Evolutionary conservation across 139 green algal genomes (phyloP).

Genomic region (Chlamydomonas urium): DNA sequence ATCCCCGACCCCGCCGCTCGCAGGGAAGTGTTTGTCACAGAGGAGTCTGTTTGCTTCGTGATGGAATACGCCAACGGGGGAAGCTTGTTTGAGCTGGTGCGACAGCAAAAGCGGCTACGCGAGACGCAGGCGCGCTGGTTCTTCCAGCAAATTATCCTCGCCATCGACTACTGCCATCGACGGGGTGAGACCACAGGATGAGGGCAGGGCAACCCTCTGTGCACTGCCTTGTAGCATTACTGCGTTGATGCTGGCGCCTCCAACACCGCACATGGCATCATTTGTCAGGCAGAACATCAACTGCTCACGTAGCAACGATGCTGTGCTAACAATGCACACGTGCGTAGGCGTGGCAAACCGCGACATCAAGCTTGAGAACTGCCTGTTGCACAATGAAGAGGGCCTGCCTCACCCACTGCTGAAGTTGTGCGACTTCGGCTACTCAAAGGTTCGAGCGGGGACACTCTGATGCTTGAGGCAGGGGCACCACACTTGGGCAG

Average conservation of each 20-base stretch:
- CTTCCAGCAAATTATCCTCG: constrained; percentile 96
- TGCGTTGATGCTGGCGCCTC: too few relatives aligned
- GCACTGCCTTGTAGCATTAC: too few relatives aligned
- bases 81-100: constrained; percentile 88
- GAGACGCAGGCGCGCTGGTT: constrained; percentile 49
- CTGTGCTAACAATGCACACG: too few relatives aligned
- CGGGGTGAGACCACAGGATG: too few relatives aligned
- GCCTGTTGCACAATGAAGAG: constrained; percentile 76
- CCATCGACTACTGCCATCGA: constrained; percentile 83
- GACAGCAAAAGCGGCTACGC: constrained; percentile 14
- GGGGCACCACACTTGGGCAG: too few relatives aligned
- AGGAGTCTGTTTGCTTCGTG: constrained; percentile 17
- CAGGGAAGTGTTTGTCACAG: background rate
- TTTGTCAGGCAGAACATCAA: too few relatives aligned
- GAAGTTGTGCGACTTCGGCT: constrained; percentile 98
- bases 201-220: too few relatives aligned
- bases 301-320: too few relatives aligned
- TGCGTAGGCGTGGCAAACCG: constrained; percentile 70
- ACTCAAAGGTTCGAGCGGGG: constrained; percentile 74
- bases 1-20: constrained; percentile 43
- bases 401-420: constrained; percentile 70
- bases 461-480: too few relatives aligned
- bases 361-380: constrained; percentile 97
- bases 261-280: too few relatives aligned
- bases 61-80: constrained; percentile 93